Evolutionary conservation across 805 yeast genomes (phyloP), one percentile per base, ranked within the genome.

Genomic region (Wickerhamomyces chambardii): DNA sequence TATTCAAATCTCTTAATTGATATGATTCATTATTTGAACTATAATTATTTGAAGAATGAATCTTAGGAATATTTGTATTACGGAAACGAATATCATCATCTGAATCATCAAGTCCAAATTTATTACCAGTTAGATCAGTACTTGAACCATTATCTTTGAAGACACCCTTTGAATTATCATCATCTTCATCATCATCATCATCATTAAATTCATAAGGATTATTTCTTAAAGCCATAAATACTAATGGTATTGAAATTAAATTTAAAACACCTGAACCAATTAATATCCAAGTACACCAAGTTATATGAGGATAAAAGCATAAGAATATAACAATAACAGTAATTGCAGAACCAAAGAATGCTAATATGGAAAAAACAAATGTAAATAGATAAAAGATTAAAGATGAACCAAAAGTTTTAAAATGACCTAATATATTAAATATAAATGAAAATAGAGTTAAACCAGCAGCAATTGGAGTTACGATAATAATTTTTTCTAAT

Each of bases 231-330:
- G 70, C 65, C 19, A 73, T 43, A 33, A 71, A 63, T 22, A 71
- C 58, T 29, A 75, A 53, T 6, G 82, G 71, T 2, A 78, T 40
- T 2, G 76, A 56, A 2, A 75, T 36, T 38, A 83, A 58, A 36
- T 68, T 66, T 36, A 77, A 56, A 0, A 66, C 79, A 11, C 84
- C 80, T 4, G 84, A 70, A 2, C 81, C 86, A 21, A 82, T 67
- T 47, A 79, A 62, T 25, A 78, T 51, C 89, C 90, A 83, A 8
- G 78, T 66, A n/a, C 77, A 66, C 89, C 89, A 83, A 6, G 66
- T 57, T 15, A 79, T 64, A 41, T 77, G 62, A 8, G 92, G 92
- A 45, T 64, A 70, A 52, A 78, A 83, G 14, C 75, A 58, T 33
- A 84, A 47, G 28, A 81, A 65, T 0, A 64, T 61, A 21, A 77